A percentile compares a stretch with the other conserved stretches of the same genome.
Evolutionary conservation across 768 basidiomycete species (phyloP).

Genomic region (Mycena chlorophos): DNA sequence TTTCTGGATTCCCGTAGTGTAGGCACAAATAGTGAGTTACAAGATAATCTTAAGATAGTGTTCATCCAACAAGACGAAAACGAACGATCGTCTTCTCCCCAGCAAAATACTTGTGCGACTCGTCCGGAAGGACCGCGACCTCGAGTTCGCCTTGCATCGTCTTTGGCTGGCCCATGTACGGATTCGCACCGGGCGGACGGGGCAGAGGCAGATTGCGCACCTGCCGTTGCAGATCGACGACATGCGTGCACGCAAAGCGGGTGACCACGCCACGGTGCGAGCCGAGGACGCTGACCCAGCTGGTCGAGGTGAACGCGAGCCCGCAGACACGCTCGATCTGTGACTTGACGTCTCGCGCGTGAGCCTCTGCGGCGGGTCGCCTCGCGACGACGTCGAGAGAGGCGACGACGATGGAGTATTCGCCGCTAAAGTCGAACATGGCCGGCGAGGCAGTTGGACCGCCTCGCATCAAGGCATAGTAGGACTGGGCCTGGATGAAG

Average conservation of each 20-base stretch:
- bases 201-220: conserved; percentile 13
- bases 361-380: conserved; percentile 29
- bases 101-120: conserved; percentile 51
- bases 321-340: conserved; percentile 36
- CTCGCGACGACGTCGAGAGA: conserved; percentile 40
- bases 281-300: conserved; percentile 32
- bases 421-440: conserved; percentile 50
- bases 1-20: too few species aligned
- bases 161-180: conserved; percentile 24
- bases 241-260: conserved; percentile 39
- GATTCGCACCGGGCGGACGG: neutral
- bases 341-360: conserved; percentile 33
- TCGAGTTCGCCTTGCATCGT: conserved; percentile 58
- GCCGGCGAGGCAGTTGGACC: conserved; percentile 18
- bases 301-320: conserved; percentile 39
- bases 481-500: conserved; percentile 39
- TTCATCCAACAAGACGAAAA: conserved; percentile 51
- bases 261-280: conserved; percentile 33
- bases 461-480: conserved; percentile 33
- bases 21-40: neutral
- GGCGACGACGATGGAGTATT: conserved; percentile 47
- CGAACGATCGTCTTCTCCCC: conserved; percentile 56
- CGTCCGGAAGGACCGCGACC: conserved; percentile 51
- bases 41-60: neutral
- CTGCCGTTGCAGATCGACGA: conserved; percentile 17